phyloP scores from a whole-genome alignment of 2,329 filamentous ascomycete species.

The Onygena corvina region DNA sequence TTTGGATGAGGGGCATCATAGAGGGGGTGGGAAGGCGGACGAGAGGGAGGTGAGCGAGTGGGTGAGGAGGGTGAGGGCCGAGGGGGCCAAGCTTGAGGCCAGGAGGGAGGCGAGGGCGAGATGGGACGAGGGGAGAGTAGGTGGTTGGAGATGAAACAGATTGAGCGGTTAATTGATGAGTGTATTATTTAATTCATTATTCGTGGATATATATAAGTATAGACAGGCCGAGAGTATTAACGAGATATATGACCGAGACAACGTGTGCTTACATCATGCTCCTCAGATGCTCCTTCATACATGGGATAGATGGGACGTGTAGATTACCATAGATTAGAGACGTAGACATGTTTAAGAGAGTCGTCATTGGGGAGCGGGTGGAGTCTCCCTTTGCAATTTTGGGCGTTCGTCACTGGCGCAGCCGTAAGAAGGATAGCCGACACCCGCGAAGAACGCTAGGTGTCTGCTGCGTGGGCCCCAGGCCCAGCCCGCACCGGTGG shows the following conservation, averaged over 20 bases:
- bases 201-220: background rate
- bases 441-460: conserved; percentile 49
- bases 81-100: conserved; percentile 64
- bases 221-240: background rate
- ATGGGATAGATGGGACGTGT: background rate
- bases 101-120: conserved; percentile 77
- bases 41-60: conserved; percentile 81
- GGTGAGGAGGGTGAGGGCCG: conserved; percentile 68
- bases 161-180: background rate
- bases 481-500: conserved; percentile 70
- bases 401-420: background rate
- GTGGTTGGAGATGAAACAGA: conserved; percentile 63
- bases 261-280: background rate
- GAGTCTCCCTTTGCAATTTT: background rate
- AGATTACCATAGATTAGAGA: background rate
- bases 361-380: background rate
- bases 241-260: background rate
- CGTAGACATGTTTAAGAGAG: background rate
- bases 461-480: conserved; percentile 67
- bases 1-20: conserved; percentile 48
- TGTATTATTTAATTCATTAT: conserved; percentile 1
- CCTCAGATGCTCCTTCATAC: background rate
- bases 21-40: conserved; percentile 44
- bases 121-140: conserved; percentile 92
- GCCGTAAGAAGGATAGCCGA: conserved; percentile 25